Evolutionary conservation across 805 yeast species (phyloP).

Genomic region (Suhomyces canberraensis): DNA sequence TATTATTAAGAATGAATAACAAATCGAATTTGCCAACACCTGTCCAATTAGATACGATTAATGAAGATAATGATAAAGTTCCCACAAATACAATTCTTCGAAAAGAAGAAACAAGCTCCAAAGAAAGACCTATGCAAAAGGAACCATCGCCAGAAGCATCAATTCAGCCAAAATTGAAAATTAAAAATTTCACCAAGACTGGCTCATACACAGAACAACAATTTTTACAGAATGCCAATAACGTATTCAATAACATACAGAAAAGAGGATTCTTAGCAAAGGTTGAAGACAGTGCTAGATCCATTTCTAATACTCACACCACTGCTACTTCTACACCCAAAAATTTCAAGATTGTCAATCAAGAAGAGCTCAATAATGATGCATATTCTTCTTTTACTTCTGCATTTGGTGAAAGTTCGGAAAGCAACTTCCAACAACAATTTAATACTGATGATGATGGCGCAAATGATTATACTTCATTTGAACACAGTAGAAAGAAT

Average conservation of each 20-base stretch:
- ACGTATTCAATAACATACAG: constrained; percentile 37
- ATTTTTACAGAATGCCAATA: constrained; percentile 37
- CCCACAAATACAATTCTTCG: constrained; percentile 2
- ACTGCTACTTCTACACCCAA: constrained; percentile 43
- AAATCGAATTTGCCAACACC: constrained; percentile 12
- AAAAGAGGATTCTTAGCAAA: constrained; percentile 26
- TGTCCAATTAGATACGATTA: constrained; percentile 1
- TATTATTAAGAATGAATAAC: constrained; percentile 21
- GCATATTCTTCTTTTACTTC: constrained; percentile 33
- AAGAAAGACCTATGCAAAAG: not conserved
- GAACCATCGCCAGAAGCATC: not conserved
- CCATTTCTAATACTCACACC: constrained; percentile 13
- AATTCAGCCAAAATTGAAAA: constrained; percentile 21
- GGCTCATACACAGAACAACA: constrained; percentile 35
- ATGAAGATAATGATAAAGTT: constrained; percentile 1
- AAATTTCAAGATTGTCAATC: constrained; percentile 15
- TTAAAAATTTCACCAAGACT: constrained; percentile 29
- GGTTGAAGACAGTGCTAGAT: constrained; percentile 4
- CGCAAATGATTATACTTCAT: constrained; percentile 12
- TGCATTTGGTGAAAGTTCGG: constrained; percentile 21
- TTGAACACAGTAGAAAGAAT: constrained; percentile 12
- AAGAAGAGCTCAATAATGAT: constrained; percentile 13
- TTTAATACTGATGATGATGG: constrained; percentile 8
- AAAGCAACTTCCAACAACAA: constrained; percentile 12
- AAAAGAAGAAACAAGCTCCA: not conserved